Conservation (phyloP, 2,329 filamentous ascomycete species). For the Aspergillus alliaceus region DNA sequence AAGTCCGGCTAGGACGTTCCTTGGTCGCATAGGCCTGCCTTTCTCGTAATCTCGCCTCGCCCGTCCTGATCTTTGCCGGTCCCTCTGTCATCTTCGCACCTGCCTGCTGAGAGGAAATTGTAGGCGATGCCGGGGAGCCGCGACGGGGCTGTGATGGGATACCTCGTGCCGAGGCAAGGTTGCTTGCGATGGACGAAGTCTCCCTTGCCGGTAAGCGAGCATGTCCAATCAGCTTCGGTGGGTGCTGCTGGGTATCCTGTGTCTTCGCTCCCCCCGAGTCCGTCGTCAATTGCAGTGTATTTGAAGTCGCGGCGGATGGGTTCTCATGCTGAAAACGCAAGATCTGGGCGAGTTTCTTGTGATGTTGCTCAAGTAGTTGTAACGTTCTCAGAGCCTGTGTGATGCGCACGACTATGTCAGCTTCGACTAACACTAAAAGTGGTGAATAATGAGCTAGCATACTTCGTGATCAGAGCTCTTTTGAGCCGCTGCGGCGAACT, state of each 20-base stretch:
- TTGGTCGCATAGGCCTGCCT: constrained; percentile 20
- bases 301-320: constrained; percentile 33
- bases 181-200: constrained; percentile 82
- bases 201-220: constrained; percentile 61
- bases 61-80: constrained; percentile 42
- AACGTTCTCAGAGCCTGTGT: constrained; percentile 80
- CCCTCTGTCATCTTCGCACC: constrained; percentile 67
- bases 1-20: constrained; percentile 24
- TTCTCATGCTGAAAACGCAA: constrained; percentile 68
- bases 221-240: constrained; percentile 38
- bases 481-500: constrained; percentile 81
- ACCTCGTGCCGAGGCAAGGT: constrained; percentile 80
- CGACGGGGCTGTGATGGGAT: constrained; percentile 61
- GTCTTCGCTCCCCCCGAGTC: constrained; percentile 23
- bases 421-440: not conserved
- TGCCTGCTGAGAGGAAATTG: constrained; percentile 71
- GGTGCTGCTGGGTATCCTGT: constrained; percentile 37
- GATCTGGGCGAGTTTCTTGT: constrained; percentile 77
- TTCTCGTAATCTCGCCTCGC: constrained; percentile 29
- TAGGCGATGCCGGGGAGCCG: constrained; percentile 68
- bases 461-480: constrained; percentile 64
- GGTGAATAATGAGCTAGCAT: constrained; percentile 10
- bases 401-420: not conserved
- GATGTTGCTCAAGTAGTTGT: constrained; percentile 81
- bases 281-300: constrained; percentile 16